These are phyloP conservation scores for Neonectria sp. DNA, from an alignment of 2,329 filamentous ascomycete species.

Conservation along the genomic window DNA sequence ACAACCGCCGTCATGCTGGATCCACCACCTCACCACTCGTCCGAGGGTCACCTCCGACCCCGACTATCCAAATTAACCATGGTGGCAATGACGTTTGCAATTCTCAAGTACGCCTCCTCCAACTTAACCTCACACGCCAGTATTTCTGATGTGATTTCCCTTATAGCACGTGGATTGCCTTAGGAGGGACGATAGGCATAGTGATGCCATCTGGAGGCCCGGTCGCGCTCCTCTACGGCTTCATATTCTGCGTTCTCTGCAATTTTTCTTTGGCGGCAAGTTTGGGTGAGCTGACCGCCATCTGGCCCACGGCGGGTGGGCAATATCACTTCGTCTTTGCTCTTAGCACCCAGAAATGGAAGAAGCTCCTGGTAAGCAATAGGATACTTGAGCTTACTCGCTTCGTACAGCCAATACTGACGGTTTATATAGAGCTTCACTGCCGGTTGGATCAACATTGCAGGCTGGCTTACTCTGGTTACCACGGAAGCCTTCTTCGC, in stretches of 20 bases:
- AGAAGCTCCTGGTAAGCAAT: constrained; percentile 50
- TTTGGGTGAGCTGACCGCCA: constrained; percentile 59
- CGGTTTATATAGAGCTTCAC: constrained; percentile 55
- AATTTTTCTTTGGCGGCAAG: constrained; percentile 60
- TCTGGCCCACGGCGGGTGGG: constrained; percentile 63
- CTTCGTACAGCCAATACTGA: neutral
- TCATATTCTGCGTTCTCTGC: constrained; percentile 62
- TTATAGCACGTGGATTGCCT: constrained; percentile 50
- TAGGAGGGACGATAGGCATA: constrained; percentile 59
- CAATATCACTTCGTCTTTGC: constrained; percentile 63
- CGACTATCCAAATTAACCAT: constrained; percentile 58
- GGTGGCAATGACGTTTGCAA: constrained; percentile 61
- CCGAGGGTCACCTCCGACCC: constrained; percentile 53
- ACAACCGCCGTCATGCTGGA: too few species aligned
- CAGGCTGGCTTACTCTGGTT: constrained; percentile 61
- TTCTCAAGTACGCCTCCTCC: constrained; percentile 52
- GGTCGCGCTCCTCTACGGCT: constrained; percentile 60
- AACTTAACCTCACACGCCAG: rapidly evolving
- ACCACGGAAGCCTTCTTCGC: constrained; percentile 61
- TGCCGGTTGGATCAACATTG: constrained; percentile 62
- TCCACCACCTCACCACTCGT: too few species aligned
- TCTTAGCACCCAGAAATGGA: constrained; percentile 57
- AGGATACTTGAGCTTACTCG: neutral
- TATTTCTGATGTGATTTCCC: constrained; percentile 13
- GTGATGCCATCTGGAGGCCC: constrained; percentile 60